phyloP scores from a whole-genome alignment of 1,139 yeast species.

The Scheffersomyces titani region DNA sequence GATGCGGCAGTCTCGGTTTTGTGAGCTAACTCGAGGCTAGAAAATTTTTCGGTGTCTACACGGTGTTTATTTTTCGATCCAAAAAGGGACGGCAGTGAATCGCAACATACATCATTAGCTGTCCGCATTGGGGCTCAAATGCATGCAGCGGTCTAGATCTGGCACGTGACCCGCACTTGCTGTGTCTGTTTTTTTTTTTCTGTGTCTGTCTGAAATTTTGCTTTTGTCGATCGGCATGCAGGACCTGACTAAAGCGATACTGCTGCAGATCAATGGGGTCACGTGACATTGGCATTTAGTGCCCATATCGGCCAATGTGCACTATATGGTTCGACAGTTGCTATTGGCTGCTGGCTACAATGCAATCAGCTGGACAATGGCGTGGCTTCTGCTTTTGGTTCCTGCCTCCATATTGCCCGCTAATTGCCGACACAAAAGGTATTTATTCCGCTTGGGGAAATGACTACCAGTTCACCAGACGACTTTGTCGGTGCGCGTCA shows the following conservation, averaged over 20 bases:
- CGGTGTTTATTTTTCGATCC: conserved; percentile 2
- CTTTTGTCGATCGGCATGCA: no score
- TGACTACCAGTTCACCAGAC: neutral
- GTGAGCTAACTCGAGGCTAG: neutral
- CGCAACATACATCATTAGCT: neutral
- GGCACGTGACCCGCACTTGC: neutral
- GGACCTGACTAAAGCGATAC: no score
- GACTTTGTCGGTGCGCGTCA: neutral
- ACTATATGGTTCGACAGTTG: no score
- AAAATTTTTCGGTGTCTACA: neutral
- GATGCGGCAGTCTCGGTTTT: neutral
- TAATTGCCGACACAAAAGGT: neutral
- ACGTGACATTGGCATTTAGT: neutral
- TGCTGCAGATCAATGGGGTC: neutral
- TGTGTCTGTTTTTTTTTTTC: neutral
- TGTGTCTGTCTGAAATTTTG: neutral
- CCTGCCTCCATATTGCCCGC: neutral
- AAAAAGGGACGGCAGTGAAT: neutral
- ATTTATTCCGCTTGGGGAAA: neutral
- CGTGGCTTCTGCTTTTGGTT: neutral
- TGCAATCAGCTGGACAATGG: neutral
- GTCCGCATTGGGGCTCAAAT: neutral
- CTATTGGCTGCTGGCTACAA: neutral
- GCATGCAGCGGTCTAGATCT: neutral
- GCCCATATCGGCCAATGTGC: no score